These are phyloP conservation scores for Zygoascus biomembranicola DNA, from an alignment of 805 yeast species.

Conservation along the genomic window DNA sequence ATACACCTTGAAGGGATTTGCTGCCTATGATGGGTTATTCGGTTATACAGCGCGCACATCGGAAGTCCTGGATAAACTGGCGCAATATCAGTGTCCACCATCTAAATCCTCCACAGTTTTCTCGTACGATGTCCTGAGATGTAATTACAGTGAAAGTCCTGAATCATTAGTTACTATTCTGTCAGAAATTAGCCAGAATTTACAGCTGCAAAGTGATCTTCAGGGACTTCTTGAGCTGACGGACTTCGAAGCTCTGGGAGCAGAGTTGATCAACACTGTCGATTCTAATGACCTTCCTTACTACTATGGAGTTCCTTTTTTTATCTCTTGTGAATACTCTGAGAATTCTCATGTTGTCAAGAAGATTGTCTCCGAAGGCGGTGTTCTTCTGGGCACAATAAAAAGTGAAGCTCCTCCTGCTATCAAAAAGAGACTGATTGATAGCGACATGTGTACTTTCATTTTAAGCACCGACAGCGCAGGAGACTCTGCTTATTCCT, in stretches of 20 bases:
- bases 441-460: neutral
- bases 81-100: slow-evolving; percentile 9
- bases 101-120: neutral
- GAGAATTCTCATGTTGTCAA: neutral
- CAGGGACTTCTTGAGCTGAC: neutral
- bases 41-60: slow-evolving; percentile 17
- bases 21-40: slow-evolving; percentile 23
- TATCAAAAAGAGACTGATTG: neutral
- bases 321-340: neutral
- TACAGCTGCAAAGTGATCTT: neutral
- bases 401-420: neutral
- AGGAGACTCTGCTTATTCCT: neutral
- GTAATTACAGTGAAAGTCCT: neutral
- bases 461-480: neutral
- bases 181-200: neutral
- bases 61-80: neutral
- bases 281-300: neutral
- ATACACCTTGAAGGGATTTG: slow-evolving; percentile 16
- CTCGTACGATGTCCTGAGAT: neutral
- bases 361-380: neutral
- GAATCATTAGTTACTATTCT: neutral
- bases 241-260: neutral
- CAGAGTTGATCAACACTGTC: no score
- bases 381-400: slow-evolving; percentile 1
- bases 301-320: slow-evolving; percentile 7